Percentiles rank a stretch among this genome's conserved stretches.
Conservation (phyloP, 2,329 filamentous ascomycete genomes). For the Apiospora koreana region DNA sequence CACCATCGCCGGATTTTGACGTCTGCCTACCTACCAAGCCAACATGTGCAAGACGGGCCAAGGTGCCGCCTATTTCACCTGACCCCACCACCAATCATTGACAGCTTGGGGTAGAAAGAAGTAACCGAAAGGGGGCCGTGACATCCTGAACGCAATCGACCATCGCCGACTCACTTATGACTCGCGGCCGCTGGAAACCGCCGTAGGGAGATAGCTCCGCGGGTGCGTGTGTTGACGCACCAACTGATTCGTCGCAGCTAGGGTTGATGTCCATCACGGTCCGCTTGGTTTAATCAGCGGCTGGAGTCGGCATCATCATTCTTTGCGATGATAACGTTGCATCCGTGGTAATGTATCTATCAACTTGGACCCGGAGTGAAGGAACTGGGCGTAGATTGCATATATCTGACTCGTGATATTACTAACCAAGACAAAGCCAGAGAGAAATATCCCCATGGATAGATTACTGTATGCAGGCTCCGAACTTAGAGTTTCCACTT, state of each 20-base stretch:
- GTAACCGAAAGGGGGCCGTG: too few species aligned
- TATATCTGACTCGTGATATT: constrained; percentile 1
- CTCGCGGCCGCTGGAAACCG: background rate
- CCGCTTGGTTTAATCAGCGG: background rate
- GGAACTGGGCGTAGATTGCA: background rate
- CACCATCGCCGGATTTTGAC: background rate
- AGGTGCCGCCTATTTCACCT: background rate
- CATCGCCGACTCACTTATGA: background rate
- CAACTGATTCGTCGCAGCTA: background rate
- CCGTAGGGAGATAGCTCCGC: background rate
- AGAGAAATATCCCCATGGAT: background rate
- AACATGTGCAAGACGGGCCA: background rate
- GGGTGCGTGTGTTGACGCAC: background rate
- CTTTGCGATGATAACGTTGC: background rate
- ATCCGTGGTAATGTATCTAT: background rate
- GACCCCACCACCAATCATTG: too few species aligned
- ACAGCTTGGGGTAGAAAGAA: too few species aligned
- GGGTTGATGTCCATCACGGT: background rate
- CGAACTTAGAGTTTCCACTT: background rate
- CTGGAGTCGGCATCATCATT: background rate
- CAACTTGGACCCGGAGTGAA: background rate
- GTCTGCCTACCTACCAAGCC: background rate
- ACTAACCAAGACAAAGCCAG: background rate
- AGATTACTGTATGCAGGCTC: background rate
- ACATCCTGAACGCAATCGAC: background rate